Percentiles rank a stretch among this genome's conserved stretches.
These are phyloP conservation scores for Blastocystis sp. DNA, from an alignment of 352 stramenopile genomes.

Conservation along the genomic window DNA sequence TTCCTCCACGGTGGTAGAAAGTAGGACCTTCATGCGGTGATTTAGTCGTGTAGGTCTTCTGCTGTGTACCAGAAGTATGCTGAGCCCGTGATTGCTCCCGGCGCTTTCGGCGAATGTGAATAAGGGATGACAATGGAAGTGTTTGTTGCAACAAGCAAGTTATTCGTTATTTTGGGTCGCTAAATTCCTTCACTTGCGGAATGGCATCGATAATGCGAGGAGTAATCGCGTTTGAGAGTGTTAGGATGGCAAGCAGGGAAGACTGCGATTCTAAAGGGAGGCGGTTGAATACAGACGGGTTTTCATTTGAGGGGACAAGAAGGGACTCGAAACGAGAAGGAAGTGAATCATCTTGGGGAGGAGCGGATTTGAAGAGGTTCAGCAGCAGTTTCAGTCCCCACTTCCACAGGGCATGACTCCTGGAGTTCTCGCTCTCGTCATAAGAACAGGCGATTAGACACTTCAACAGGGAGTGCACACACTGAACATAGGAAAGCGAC, in stretches of 20 bases:
- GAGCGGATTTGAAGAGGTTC: not conserved
- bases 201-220: not conserved
- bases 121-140: not conserved
- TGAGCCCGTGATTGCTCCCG: conserved; percentile 63
- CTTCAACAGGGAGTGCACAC: not conserved
- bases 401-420: conserved; percentile 2
- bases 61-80: conserved; percentile 68
- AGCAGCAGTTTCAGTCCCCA: conserved; percentile 35
- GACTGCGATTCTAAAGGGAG: conserved; percentile 22
- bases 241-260: not conserved
- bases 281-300: not conserved
- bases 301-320: not conserved
- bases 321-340: not conserved
- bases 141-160: conserved; percentile 28
- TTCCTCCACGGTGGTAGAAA: conserved; percentile 54
- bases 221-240: not conserved
- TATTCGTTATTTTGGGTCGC: not conserved
- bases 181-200: conserved; percentile 1
- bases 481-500: not conserved
- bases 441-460: not conserved
- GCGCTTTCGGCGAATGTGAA: conserved; percentile 60
- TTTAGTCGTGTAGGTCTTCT: not conserved
- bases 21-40: not conserved
- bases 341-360: not conserved
- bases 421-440: not conserved